phyloP scores from a whole-genome alignment of 352 stramenopile genomes.

The Phytophthora tubulina region DNA sequence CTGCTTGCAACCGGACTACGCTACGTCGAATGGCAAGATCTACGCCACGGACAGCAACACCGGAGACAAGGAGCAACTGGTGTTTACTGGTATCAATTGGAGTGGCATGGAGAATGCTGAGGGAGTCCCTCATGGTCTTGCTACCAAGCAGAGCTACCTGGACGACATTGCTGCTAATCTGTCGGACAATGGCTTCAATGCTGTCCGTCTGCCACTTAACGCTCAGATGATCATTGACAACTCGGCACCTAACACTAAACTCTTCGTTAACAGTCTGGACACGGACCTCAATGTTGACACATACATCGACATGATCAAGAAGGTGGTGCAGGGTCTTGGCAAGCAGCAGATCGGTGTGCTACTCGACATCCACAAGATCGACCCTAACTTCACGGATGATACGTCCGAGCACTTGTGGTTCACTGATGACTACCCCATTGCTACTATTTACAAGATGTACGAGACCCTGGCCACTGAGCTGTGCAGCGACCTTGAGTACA shows the following conservation, averaged over 20 bases:
- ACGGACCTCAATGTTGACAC: slow-evolving; percentile 73
- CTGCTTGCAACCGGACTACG: slow-evolving; percentile 79
- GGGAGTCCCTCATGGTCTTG: slow-evolving; percentile 80
- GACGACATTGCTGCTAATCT: slow-evolving; percentile 79
- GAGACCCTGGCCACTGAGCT: slow-evolving; percentile 72
- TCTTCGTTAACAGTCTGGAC: slow-evolving; percentile 70
- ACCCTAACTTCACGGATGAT: slow-evolving; percentile 73
- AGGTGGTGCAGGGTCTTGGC: slow-evolving; percentile 81
- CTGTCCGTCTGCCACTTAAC: slow-evolving; percentile 82
- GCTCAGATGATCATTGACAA: slow-evolving; percentile 87
- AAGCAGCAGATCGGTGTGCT: slow-evolving; percentile 86
- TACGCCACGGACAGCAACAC: slow-evolving; percentile 66
- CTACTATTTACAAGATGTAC: slow-evolving; percentile 73
- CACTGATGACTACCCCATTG: slow-evolving; percentile 62
- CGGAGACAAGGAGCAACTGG: slow-evolving; percentile 65
- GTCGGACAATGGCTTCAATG: slow-evolving; percentile 75
- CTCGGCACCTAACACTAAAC: slow-evolving; percentile 62
- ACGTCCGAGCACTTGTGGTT: slow-evolving; percentile 85
- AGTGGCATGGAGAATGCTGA: slow-evolving; percentile 88
- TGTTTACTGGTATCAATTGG: slow-evolving; percentile 91
- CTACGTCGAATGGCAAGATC: slow-evolving; percentile 65
- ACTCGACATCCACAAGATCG: slow-evolving; percentile 88
- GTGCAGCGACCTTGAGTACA: slow-evolving; percentile 84
- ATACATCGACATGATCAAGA: slow-evolving; percentile 90
- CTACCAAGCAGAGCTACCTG: slow-evolving; percentile 70